Evolutionary conservation across 768 basidiomycete genomes (phyloP), one percentile per base, ranked within the genome.

Genomic region (Mycena chlorophos): DNA sequence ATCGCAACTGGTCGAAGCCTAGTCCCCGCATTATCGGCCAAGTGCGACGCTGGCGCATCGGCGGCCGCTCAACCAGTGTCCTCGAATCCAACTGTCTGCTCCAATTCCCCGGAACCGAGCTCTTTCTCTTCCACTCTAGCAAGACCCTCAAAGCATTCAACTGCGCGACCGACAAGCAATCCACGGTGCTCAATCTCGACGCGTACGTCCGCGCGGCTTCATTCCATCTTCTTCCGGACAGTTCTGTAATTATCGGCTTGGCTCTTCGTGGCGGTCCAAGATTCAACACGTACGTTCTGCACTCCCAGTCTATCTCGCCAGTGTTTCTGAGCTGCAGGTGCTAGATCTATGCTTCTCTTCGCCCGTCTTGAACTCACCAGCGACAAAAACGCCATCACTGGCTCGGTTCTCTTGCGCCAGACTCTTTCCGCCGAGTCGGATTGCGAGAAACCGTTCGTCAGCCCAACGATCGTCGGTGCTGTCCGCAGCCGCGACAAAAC

Each of bases 401-500:
- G 43, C 17, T 34, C 37, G 37, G 14, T 52, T 16, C n/a, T 59
- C 30, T 28, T 59, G 31, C 49, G 51, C n/a, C 38, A 38, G 14
- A 47, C 58, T 13, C 31, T 55, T 6, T 28, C 53, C 13, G 17
- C 1, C 20, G 45, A 52, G 20, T 52, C 53, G 6, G 58, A 55
- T 25, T 55, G 50, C 28, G 53, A 55, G 27, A 59, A 59, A 34
- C 58, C 58, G 5, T 59, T 59, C 37, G 58, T 59, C 19, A 55
- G 58, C 28, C 19, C 58, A 27, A 43, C n/a, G 30, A 42, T 59
- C 26, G 58, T 59, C 40, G 58, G 58, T 8, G 58, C 50, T 19
- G 54, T 55, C 19, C 58, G 55, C 47, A 49, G 29, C 19, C 50
- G 49, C 22, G 45, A 27, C 43, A 28, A 25, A 12, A 39, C 17